Conservation (phyloP, 345 rosid species). For the Acer negundo region DNA sequence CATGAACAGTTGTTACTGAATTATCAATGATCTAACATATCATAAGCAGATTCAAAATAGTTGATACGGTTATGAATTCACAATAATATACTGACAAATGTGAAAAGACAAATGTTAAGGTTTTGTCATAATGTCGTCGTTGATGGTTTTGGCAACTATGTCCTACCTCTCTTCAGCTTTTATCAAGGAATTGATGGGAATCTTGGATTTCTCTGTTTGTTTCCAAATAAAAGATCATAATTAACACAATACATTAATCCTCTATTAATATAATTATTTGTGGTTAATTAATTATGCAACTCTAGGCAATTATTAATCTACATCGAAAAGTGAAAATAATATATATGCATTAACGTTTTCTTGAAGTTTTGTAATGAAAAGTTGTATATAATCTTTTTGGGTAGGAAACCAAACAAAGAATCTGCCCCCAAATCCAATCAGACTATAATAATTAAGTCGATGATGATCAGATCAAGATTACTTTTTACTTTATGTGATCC, state of each 20-base stretch:
- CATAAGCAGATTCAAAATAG: slow-evolving; percentile 3
- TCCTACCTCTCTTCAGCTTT: slow-evolving; percentile 55
- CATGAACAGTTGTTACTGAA: background rate
- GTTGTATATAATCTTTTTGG: too few relatives aligned
- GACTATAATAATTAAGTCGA: slow-evolving; percentile 21
- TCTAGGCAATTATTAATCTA: background rate
- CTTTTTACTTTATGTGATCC: slow-evolving; percentile 10
- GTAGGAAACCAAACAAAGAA: slow-evolving; percentile 16
- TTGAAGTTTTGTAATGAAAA: too few relatives aligned
- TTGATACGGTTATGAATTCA: background rate
- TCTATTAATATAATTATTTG: slow-evolving; percentile 20
- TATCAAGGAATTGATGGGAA: slow-evolving; percentile 35
- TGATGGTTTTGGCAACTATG: slow-evolving; percentile 47
- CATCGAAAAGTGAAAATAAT: background rate
- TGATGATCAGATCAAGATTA: slow-evolving; percentile 13
- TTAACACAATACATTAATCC: slow-evolving; percentile 16
- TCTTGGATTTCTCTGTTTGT: slow-evolving; percentile 45
- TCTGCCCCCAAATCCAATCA: background rate
- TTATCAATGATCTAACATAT: slow-evolving; percentile 8
- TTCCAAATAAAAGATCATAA: slow-evolving; percentile 38
- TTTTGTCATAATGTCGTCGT: slow-evolving; percentile 70
- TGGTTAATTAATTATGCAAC: background rate
- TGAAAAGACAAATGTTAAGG: slow-evolving; percentile 98
- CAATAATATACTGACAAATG: slow-evolving; percentile 58
- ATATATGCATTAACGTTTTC: too few relatives aligned